Base-by-base conservation (phyloP, 2,329 filamentous ascomycete genomes). In the Beauveria caledonica region DNA sequence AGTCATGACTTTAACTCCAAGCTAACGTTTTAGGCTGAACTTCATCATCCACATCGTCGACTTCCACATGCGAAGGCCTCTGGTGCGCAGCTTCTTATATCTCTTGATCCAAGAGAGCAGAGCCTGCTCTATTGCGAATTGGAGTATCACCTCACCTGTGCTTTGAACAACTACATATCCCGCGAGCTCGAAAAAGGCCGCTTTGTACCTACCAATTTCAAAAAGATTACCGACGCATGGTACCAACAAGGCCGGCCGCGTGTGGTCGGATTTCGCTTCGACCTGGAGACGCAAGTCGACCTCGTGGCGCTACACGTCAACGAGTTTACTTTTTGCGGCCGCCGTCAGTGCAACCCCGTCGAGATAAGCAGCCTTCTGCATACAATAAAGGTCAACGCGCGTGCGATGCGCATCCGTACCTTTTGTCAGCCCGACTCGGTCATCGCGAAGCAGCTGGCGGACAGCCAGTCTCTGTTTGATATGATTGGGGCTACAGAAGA, bases 281-380 rank as follows among this genome's bases (percentile, higher is more conserved):
- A 86, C 62, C 68, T 85, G 2, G 82, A 85, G 71, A 84, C 82
- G 1, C 83, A 85, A 70, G 67, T 85, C n/a, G 80, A 83, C 11
- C 75, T 86, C 11, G 68, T 85, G 23, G 66, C 69, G 17, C 67
- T 79, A 9, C 82, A 85, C 63, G 67, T 77, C 29, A 68, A 77
- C 10, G 76, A 79, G 23, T 85, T 86, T 66, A 76, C 76, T 39
- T 85, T 85, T 70, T 79, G 80, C 65, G 80, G 80, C 36, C 74
- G 74, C 2, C 71, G 74, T 10, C 76, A 80, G 59, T 72, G 73
- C 27, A 73, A 77, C 52, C 68, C 71, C 0, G 66, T 73, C 2
- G 76, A 79, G 61, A 75, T 84, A 45, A 66, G 69, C 8, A 79
- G 77, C 2, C 71, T 84, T 7, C 68, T 85, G 7, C 75, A 80